Base-by-base conservation (phyloP, 192 early-diverging fungal species). In the Phlyctochytrium planicorne region DNA sequence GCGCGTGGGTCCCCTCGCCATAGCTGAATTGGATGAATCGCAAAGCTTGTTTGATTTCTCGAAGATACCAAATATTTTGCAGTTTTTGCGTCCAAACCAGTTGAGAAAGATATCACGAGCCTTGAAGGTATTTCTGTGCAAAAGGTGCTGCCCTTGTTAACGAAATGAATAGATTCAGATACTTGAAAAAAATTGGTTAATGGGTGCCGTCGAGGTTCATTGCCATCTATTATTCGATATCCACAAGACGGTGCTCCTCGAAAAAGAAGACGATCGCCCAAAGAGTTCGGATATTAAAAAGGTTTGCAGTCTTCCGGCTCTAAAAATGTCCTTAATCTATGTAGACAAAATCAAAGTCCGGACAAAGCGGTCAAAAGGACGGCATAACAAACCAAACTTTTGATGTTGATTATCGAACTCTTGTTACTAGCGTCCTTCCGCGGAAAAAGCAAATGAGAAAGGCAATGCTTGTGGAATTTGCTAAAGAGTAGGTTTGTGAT, bases 401-500 rank as follows among this genome's bases (percentile, higher is more conserved):
- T 36, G 81, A 78, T 35, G 74, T 78, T 2, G 81, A 83, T 50
- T 80, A 79, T 59, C 62, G 72, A 25, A 27, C 63, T n/a, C 70
- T 83, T 33, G 65, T 77, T 6, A 73, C 78, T 2, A 72, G 53
- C 35, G 69, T 80, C 6, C 40, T 83, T 12, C 53, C 68, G 4
- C 67, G 72, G 55, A 84, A 84, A 60, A 77, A 78, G 53, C 62
- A 77, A 37, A 68, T 84, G 62, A 75, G 83, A 1, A 84, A 78
- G 62, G 50, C 70, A 30, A 74, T 81, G 78, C 32, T 80, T 1
- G 47, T 69, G 33, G 83, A 84, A 59, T 84, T 79, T 40, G 53
- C 57, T 1, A 75, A 76, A 71, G 77, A 79, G 69, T 78, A 68
- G 27, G 63, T 29, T 31, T 37, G 24, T 6, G 10, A 14, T 59